phyloP scores from a whole-genome alignment of 2,329 filamentous ascomycete species.

The Colletotrichum lini region DNA sequence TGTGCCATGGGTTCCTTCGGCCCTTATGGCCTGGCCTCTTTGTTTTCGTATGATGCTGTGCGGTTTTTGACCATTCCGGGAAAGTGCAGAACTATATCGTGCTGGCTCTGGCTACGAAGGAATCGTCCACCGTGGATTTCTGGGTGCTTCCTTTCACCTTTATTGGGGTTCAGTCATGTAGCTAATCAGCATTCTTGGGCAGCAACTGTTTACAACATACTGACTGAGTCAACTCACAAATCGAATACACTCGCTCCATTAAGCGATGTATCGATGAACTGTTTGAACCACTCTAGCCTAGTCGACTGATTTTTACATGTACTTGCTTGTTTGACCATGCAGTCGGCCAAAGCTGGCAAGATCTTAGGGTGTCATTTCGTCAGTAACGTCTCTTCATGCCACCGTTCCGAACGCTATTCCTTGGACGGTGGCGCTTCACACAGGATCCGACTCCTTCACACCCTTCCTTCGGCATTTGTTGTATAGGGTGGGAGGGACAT shows the following conservation, averaged over 20 bases:
- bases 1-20: not conserved
- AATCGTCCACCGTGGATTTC: not conserved
- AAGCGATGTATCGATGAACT: not conserved
- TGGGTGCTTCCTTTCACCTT: not conserved
- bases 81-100: not conserved
- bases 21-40: not conserved
- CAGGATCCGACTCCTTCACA: constrained; percentile 21
- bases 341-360: not conserved
- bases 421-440: not conserved
- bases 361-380: constrained; percentile 10
- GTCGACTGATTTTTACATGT: not conserved
- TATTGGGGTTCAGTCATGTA: not conserved
- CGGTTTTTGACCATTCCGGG: not conserved
- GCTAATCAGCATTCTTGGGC: not conserved
- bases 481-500: no score
- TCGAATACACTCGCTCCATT: not conserved
- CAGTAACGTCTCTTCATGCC: constrained; percentile 19
- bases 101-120: not conserved
- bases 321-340: not conserved
- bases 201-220: not conserved
- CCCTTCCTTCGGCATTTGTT: constrained; percentile 20
- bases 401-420: not conserved
- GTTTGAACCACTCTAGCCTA: no score
- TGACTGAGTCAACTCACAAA: not conserved
- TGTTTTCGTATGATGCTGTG: not conserved